Evolutionary conservation across 1,284 basidiomycete species (phyloP).

Genomic region (Sporisorium scitamineum): DNA sequence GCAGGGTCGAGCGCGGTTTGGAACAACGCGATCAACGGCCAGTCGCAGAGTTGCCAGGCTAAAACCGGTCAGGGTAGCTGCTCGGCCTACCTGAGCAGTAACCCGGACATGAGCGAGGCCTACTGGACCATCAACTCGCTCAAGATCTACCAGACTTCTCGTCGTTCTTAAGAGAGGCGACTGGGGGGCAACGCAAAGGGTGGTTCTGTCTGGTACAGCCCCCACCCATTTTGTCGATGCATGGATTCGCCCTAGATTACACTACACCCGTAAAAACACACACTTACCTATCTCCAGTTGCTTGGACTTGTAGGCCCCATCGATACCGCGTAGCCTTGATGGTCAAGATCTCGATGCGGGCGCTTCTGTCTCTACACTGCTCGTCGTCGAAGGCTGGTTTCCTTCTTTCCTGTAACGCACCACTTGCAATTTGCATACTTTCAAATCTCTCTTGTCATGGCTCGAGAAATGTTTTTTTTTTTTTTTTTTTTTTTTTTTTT

Average conservation of each 20-base stretch:
- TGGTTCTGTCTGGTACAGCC: slow-evolving; percentile 7
- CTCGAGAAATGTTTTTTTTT: too few species aligned
- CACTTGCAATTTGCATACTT: background rate
- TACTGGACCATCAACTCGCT: slow-evolving; percentile 59
- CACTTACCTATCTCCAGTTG: background rate
- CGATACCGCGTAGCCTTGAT: background rate
- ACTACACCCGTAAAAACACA: slow-evolving; percentile 16
- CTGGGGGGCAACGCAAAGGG: background rate
- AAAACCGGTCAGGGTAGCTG: slow-evolving; percentile 37
- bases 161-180: slow-evolving; percentile 26
- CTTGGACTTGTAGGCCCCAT: slow-evolving; percentile 9
- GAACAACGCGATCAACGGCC: slow-evolving; percentile 50
- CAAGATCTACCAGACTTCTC: slow-evolving; percentile 56
- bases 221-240: background rate
- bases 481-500: too few species aligned
- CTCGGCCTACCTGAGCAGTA: slow-evolving; percentile 38
- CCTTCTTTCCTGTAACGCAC: background rate
- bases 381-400: background rate
- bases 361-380: background rate
- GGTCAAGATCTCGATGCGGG: background rate
- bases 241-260: slow-evolving; percentile 1
- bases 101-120: slow-evolving; percentile 43
- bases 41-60: slow-evolving; percentile 46
- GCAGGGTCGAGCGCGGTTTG: slow-evolving; percentile 47
- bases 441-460: too few species aligned